Evolutionary conservation across 495 filamentous ascomycete genomes (phyloP).

Genomic region (Cercophora samala): DNA sequence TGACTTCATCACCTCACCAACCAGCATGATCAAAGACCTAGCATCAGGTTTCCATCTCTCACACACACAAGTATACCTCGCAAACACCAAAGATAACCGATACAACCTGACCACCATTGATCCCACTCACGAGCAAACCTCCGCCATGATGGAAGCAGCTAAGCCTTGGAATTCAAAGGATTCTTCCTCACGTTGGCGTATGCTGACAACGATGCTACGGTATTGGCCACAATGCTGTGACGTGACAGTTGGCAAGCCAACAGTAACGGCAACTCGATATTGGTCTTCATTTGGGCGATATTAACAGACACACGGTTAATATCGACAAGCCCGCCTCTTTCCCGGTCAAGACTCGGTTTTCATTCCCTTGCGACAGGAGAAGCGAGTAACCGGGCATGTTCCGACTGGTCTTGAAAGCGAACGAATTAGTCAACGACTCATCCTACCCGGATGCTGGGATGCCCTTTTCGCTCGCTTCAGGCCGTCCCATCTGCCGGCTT

Average conservation of each 20-base stretch:
- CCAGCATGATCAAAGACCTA: not conserved
- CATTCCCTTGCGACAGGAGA: not conserved
- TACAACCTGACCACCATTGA: not conserved
- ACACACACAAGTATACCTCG: not conserved
- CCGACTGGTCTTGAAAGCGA: not conserved
- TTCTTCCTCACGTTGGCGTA: not conserved
- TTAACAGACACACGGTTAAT: not conserved
- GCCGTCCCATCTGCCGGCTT: not conserved
- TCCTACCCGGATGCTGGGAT: not conserved
- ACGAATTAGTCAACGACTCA: not conserved
- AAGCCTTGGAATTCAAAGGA: not conserved
- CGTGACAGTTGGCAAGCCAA: not conserved
- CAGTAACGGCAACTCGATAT: not conserved
- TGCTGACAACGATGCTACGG: not conserved
- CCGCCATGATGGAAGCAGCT: not conserved
- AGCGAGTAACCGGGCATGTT: not conserved
- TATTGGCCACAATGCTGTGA: not conserved
- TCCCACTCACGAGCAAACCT: not conserved
- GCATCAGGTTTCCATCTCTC: not conserved
- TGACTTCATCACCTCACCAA: not conserved
- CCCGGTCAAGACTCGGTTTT: slow-evolving; percentile 1
- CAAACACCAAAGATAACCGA: not conserved
- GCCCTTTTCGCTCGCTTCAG: not conserved
- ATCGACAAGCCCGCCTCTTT: not conserved
- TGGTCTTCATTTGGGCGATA: not conserved